These are phyloP conservation scores for Nakaseomyces nivariensis DNA, from an alignment of 1,139 yeast species.

Conservation along the genomic window DNA sequence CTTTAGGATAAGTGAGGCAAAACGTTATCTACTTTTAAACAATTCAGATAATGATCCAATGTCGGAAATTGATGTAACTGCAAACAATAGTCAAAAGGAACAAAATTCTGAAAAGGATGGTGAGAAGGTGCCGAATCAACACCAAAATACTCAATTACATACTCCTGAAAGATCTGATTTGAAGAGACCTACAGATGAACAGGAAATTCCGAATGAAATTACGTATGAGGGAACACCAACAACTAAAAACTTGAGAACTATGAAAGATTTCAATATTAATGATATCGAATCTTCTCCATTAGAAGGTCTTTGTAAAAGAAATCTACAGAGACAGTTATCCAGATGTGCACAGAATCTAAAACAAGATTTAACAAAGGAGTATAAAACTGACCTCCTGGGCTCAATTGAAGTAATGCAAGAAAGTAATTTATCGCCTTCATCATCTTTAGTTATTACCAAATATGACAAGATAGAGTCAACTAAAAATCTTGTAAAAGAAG, in stretches of 20 bases:
- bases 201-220: slow-evolving; percentile 8
- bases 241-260: background rate
- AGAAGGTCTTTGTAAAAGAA: background rate
- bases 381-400: slow-evolving; percentile 4
- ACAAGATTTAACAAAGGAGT: slow-evolving; percentile 1
- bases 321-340: background rate
- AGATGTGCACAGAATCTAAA: background rate
- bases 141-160: slow-evolving; percentile 4
- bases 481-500: background rate
- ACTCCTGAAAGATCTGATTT: slow-evolving; percentile 16
- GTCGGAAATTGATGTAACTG: slow-evolving; percentile 1
- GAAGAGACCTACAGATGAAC: slow-evolving; percentile 10
- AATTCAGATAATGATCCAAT: slow-evolving; percentile 9
- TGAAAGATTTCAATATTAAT: background rate
- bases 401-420: slow-evolving; percentile 1
- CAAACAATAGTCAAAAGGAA: background rate
- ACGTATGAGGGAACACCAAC: background rate
- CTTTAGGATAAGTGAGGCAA: slow-evolving; percentile 20
- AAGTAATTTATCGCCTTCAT: background rate
- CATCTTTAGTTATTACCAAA: slow-evolving; percentile 7
- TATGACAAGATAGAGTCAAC: background rate
- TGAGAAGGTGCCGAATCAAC: background rate
- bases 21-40: slow-evolving; percentile 14
- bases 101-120: background rate
- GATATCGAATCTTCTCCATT: background rate